A percentile compares a stretch with the other conserved stretches of the same genome.
Conservation (phyloP, 1,284 basidiomycete species). For the Papiliotrema fonsecae region DNA sequence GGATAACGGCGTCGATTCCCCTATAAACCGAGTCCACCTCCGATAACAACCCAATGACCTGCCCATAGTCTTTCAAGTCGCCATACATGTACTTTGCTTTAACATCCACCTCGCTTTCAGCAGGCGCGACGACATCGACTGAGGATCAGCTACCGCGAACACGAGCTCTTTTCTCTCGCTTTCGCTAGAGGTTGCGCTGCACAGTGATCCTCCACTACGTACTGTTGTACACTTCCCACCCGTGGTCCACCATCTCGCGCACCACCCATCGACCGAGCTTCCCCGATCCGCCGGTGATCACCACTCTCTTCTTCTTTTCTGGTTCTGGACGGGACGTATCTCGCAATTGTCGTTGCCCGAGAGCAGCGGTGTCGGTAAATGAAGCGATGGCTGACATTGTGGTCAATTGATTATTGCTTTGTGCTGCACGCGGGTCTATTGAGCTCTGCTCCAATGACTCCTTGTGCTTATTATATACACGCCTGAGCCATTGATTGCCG, state of each 20-base stretch:
- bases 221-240: constrained; percentile 33
- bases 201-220: constrained; percentile 1
- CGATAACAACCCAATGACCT: constrained; percentile 29
- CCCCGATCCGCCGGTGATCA: constrained; percentile 44
- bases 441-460: no score
- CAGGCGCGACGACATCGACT: constrained; percentile 27
- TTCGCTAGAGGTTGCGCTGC: not conserved
- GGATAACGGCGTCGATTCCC: constrained; percentile 44
- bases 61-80: constrained; percentile 43
- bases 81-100: constrained; percentile 32
- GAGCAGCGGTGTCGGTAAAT: constrained; percentile 14
- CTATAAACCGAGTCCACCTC: constrained; percentile 43
- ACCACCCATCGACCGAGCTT: constrained; percentile 43
- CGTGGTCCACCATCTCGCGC: constrained; percentile 37
- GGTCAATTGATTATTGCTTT: not conserved
- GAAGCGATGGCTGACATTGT: constrained; percentile 15
- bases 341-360: constrained; percentile 19
- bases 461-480: no score
- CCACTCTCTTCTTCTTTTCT: constrained; percentile 25
- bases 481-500: no score
- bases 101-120: constrained; percentile 30
- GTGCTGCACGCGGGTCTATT: no score
- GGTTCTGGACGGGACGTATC: constrained; percentile 14
- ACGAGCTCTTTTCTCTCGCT: not conserved
- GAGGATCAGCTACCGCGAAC: not conserved